Conservation (phyloP, 306 rosid genomes). For the Quercus robur region DNA sequence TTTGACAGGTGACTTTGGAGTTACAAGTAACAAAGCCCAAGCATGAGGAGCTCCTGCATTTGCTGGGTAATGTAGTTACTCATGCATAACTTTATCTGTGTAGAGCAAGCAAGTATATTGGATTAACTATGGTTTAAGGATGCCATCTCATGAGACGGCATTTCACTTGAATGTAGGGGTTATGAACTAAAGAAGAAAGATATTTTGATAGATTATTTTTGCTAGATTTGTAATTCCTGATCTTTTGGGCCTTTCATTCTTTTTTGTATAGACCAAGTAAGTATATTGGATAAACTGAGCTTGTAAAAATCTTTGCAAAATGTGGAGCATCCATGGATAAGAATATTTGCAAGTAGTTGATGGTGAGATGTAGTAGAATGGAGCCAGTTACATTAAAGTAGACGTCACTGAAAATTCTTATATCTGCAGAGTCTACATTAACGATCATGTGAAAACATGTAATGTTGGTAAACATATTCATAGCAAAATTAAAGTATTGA, state of each 20-base stretch:
- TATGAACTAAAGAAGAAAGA: not conserved
- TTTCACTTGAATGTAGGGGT: not conserved
- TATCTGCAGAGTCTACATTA: not conserved
- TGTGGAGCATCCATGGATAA: not conserved
- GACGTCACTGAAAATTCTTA: not conserved
- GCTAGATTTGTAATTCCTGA: not conserved
- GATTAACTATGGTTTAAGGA: too few relatives aligned
- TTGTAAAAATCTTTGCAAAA: not conserved
- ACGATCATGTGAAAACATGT: not conserved
- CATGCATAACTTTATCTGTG: slow-evolving; percentile 25
- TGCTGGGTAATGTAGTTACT: slow-evolving; percentile 34
- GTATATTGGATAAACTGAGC: not conserved
- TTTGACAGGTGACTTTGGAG: slow-evolving; percentile 71
- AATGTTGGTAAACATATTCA: not conserved
- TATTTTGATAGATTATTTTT: not conserved
- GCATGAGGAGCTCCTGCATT: slow-evolving; percentile 52
- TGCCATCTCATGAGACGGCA: not conserved
- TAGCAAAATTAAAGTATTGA: not conserved
- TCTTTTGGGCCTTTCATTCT: not conserved
- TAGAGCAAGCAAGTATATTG: too few relatives aligned
- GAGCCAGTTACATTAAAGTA: not conserved
- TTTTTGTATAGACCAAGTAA: not conserved
- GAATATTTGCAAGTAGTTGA: not conserved
- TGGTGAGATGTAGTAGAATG: not conserved
- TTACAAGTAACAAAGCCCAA: slow-evolving; percentile 52